Evolutionary conservation across 257 asterid species (phyloP), one percentile per base, ranked within the genome.

Genomic region (Przewalskia tangutica): DNA sequence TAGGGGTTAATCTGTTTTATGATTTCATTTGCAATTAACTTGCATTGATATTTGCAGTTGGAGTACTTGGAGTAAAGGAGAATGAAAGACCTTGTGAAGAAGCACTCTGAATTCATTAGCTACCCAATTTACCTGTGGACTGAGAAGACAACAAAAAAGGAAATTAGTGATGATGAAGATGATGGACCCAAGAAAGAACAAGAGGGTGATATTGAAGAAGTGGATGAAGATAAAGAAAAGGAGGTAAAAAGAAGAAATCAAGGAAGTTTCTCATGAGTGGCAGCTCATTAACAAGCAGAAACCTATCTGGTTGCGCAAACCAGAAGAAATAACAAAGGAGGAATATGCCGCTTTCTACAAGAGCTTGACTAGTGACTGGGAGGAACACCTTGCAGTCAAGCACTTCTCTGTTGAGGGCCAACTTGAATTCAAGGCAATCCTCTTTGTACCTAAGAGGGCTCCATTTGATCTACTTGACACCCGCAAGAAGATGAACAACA

Each of bases 361-460:
- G 83, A 81, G 83, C 83, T 46, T 81, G 38, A 81, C 83, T 17
- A 81, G 65, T 34, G 83, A 81, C 36, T 81, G 83, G 82, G 82
- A 78, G 70, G 82, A 78, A 0, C 68, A 56, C 38, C 82, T 78
- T 56, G 82, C 82, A 17, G 82, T 55, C 48, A 78, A 78, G 7
- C 82, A 78, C 82, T 78, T 78, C 20, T 78, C 82, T 54, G 82
- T 78, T 38, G 82, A 78, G 67, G 81, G 82, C 56, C 82, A 78
- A 23, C 82, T 78, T 17, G 68, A 78, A 36, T 78, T 78, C 27
- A 78, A 55, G 55, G 82, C 82, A 0, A 78, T 78, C 53, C 68
- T 56, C 18, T 78, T 56, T 10, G 67, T 78, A 9, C 77, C 32
- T 27, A 27, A 27, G 32, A 27, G 77, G 27, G 77, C 77, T 40